These are phyloP conservation scores for Marsdenia floribunda DNA, from an alignment of 257 asterid species.

Conservation along the genomic window DNA sequence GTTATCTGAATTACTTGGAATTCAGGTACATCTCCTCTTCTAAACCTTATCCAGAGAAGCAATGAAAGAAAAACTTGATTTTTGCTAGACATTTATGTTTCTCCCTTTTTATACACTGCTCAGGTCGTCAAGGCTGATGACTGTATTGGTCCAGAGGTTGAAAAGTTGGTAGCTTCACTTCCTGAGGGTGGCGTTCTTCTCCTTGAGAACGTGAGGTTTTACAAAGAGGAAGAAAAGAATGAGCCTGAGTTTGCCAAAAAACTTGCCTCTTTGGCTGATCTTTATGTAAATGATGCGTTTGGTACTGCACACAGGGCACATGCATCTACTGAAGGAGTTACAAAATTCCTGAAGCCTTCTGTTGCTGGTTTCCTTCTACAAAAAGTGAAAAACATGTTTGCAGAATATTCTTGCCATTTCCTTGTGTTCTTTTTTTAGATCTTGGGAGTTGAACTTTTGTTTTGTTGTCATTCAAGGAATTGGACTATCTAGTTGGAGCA, in stretches of 20 bases:
- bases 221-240: slow-evolving; percentile 90
- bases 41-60: not conserved
- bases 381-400: slow-evolving; percentile 30
- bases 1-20: slow-evolving; percentile 67
- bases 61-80: not conserved
- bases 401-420: not conserved
- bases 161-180: slow-evolving; percentile 63
- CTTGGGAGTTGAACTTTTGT: not conserved
- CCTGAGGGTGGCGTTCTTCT: slow-evolving; percentile 72
- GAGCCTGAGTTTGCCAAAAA: slow-evolving; percentile 87
- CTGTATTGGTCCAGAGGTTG: slow-evolving; percentile 81
- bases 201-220: slow-evolving; percentile 85
- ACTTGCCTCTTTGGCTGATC: slow-evolving; percentile 81
- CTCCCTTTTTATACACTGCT: slow-evolving; percentile 6
- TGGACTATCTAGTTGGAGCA: slow-evolving; percentile 85
- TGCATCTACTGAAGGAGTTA: slow-evolving; percentile 90
- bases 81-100: not conserved
- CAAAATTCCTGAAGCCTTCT: slow-evolving; percentile 82
- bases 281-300: slow-evolving; percentile 79
- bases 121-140: slow-evolving; percentile 88
- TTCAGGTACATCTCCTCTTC: slow-evolving; percentile 39
- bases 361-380: slow-evolving; percentile 87
- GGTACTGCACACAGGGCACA: slow-evolving; percentile 96
- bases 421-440: not conserved
- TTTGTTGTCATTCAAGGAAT: slow-evolving; percentile 43